A percentile compares a stretch with the other conserved stretches of the same genome.
Conservation (phyloP, 768 basidiomycete species). For the Collybia nuda region DNA sequence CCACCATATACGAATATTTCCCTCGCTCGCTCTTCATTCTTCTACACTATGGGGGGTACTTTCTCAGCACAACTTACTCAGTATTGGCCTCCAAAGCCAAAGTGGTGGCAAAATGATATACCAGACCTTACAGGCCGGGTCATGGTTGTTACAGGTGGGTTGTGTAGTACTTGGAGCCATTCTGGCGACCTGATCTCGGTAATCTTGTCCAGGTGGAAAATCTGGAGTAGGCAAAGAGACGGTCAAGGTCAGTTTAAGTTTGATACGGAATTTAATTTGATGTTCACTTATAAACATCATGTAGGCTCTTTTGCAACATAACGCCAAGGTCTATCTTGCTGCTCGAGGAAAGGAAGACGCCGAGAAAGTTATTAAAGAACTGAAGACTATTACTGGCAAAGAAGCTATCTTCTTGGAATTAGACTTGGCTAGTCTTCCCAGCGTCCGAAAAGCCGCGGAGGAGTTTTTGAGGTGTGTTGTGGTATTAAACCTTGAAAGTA, state of each 20-base stretch:
- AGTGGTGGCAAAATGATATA: conserved; percentile 23
- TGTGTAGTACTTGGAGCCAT: not conserved
- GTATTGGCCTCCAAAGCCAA: conserved; percentile 20
- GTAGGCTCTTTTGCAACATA: conserved; percentile 31
- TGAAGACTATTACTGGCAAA: conserved; percentile 36
- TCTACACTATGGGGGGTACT: not conserved
- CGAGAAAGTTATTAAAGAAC: conserved; percentile 28
- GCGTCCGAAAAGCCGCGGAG: conserved; percentile 31
- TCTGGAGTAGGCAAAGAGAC: conserved; percentile 38
- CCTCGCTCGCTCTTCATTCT: too few species aligned
- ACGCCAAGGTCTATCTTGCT: conserved; percentile 41
- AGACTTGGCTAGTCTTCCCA: conserved; percentile 35
- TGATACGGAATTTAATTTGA: not conserved
- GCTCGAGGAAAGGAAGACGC: conserved; percentile 30
- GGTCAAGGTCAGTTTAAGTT: too few species aligned
- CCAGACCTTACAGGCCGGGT: conserved; percentile 37
- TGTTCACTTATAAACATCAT: too few species aligned
- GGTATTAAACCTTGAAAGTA: too few species aligned
- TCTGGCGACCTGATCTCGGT: too few species aligned
- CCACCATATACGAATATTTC: too few species aligned
- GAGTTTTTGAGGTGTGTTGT: conserved; percentile 30
- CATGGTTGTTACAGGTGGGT: conserved; percentile 27
- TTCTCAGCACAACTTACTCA: too few species aligned
- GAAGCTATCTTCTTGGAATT: conserved; percentile 33
- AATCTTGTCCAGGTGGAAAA: conserved; percentile 34